Evolutionary conservation across 331 rosid genomes (phyloP).

Genomic region (Malus hybrid): DNA sequence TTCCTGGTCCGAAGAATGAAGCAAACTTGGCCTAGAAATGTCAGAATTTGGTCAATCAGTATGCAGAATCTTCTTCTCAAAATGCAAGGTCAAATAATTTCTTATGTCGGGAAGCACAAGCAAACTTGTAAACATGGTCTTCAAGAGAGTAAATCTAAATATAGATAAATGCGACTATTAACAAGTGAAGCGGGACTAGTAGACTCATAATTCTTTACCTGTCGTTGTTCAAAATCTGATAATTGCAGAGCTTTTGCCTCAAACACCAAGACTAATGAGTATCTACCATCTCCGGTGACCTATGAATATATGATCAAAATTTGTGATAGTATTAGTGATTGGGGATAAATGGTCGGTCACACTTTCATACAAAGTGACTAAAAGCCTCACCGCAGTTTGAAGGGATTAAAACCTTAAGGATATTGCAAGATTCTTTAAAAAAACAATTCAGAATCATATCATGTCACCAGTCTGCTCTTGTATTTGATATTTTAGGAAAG

Average conservation of each 20-base stretch:
- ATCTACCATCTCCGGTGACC: slow-evolving; percentile 79
- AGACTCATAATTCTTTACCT: slow-evolving; percentile 32
- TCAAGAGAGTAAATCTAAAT: neutral
- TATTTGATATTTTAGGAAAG: neutral
- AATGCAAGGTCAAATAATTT: too few relatives aligned
- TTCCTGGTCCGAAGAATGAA: slow-evolving; percentile 94
- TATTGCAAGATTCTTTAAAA: neutral
- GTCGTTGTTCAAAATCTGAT: slow-evolving; percentile 84
- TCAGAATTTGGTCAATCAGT: slow-evolving; percentile 8
- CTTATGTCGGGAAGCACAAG: neutral
- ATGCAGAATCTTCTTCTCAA: neutral
- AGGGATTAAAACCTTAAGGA: neutral
- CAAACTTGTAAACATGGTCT: neutral
- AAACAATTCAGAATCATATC: neutral
- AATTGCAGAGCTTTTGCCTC: slow-evolving; percentile 72
- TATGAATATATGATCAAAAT: slow-evolving; percentile 18
- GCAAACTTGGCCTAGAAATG: slow-evolving; percentile 65
- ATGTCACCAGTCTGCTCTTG: neutral
- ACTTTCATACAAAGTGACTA: neutral
- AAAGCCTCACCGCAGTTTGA: neutral
- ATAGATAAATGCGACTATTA: too few relatives aligned
- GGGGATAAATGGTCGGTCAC: neutral
- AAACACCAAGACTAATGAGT: slow-evolving; percentile 64
- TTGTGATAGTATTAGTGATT: slow-evolving; percentile 8
- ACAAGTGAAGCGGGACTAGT: neutral